These are phyloP conservation scores for Colletotrichum gloeosporioides DNA, from an alignment of 2,329 filamentous ascomycete species.

Conservation along the genomic window DNA sequence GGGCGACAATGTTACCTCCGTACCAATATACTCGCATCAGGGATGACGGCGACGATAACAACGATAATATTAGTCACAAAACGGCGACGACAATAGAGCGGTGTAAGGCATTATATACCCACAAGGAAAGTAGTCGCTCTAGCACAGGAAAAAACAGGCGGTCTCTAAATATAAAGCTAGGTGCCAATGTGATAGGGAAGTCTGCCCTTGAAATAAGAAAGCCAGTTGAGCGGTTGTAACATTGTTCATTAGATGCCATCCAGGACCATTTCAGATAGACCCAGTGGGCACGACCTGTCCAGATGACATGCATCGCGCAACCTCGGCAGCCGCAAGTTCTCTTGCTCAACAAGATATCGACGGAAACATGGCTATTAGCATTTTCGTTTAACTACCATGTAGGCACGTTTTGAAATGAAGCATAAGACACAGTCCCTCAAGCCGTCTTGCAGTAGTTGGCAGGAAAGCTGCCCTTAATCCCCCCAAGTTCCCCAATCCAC, in stretches of 20 bases:
- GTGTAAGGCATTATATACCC: no score
- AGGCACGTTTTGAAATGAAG: neutral
- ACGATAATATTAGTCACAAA: no score
- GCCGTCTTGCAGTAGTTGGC: slow-evolving; percentile 76
- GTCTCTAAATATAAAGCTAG: neutral
- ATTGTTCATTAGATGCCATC: neutral
- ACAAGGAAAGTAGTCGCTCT: no score
- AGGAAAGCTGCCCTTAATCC: slow-evolving; percentile 75
- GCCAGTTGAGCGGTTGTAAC: neutral
- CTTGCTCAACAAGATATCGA: neutral
- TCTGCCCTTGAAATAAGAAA: neutral
- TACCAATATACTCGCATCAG: no score
- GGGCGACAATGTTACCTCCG: no score
- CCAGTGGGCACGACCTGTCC: neutral
- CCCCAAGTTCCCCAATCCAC: slow-evolving; percentile 82
- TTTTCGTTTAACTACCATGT: neutral
- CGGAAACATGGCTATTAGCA: neutral
- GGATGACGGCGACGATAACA: no score
- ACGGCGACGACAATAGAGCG: no score
- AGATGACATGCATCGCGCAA: neutral
- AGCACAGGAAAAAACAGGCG: no score
- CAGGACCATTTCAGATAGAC: neutral
- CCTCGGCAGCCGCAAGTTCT: neutral
- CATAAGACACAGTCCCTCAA: slow-evolving; percentile 16
- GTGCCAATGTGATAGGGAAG: neutral